Base-by-base conservation (phyloP, 2,329 filamentous ascomycete genomes). In the Diaporthe eres region DNA sequence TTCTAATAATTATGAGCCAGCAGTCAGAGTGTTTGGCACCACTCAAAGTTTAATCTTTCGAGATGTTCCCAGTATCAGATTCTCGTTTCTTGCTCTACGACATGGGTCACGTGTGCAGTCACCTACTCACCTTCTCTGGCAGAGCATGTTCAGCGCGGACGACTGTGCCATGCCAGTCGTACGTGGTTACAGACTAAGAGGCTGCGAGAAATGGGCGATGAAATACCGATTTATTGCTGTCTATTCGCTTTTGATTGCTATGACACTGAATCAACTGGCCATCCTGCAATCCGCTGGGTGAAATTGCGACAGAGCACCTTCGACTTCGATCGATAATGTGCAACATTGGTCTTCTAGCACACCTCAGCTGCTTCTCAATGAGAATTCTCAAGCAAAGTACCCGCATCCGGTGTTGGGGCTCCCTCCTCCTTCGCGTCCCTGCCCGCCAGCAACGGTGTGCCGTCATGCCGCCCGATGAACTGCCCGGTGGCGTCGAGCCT, bases 1-100 rank as follows among this genome's bases (percentile, higher is more conserved):
- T 70, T 55, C 49, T 70, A 70, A 55, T 55, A 70, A 55, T 70
- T 10, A 55, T 42, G 49, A 70, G 49, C 65, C 65, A 55, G 42
- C 34, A 12, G 34, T 42, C 15, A 15, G 34, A 70, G 49, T 55
- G 49, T 42, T 39, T 55, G 65, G 49, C n/a, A 15, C 47, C 65
- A 31, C 65, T 53, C 31, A 12, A 55, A 7, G 25, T 55, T 42
- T n/a, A 55, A 3, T 55, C 8, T 55, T 55, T 12, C 22, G 47
- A 51, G 44, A 19, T 19, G 22, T 4, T 19, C 5, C 15, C 2
- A 13, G 37, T 39, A 39, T 39, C 12, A 13, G 37, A 39, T 39
- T 39, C 37, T 22, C 6, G 13, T 31, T 19, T 19, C 61, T 22
- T 34, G 0, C 19, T 25, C 15, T n/a, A n/a, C 19, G 9, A 10